A percentile compares a stretch with the other conserved stretches of the same genome.
Conservation (phyloP, 2,329 filamentous ascomycete genomes). For the Arthroderma sp. region DNA sequence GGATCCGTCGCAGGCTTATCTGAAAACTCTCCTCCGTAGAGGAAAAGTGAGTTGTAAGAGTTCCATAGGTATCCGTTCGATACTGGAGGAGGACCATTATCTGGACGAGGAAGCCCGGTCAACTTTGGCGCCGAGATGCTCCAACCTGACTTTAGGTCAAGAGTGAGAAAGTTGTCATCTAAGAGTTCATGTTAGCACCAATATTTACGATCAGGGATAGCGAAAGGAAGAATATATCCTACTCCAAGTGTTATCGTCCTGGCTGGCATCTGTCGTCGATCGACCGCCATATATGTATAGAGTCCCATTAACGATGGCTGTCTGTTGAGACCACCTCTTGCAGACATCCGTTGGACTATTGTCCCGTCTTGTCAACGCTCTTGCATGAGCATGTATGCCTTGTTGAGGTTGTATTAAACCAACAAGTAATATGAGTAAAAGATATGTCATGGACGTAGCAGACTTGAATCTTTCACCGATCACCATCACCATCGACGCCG, state of each 20-base stretch:
- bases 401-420: neutral
- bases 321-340: conserved; percentile 54
- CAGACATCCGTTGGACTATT: conserved; percentile 47
- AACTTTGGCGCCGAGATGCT: conserved; percentile 51
- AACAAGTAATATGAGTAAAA: neutral
- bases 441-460: neutral
- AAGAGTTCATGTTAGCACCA: neutral
- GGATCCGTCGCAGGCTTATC: conserved; percentile 49
- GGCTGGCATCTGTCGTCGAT: conserved; percentile 45
- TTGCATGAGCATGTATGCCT: neutral
- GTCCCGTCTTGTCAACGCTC: conserved; percentile 12
- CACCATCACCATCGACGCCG: neutral
- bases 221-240: conserved; percentile 21
- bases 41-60: conserved; percentile 55
- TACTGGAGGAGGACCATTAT: conserved; percentile 55
- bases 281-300: conserved; percentile 66
- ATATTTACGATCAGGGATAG: too few relatives aligned
- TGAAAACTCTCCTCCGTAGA: conserved; percentile 65
- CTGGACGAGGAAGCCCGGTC: conserved; percentile 48
- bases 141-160: conserved; percentile 66
- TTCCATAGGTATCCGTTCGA: conserved; percentile 67
- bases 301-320: conserved; percentile 59
- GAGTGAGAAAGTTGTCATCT: conserved; percentile 59
- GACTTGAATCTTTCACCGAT: neutral
- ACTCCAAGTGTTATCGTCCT: conserved; percentile 59